These are phyloP conservation scores for Apiospora kogelbergensis DNA, from an alignment of 2,329 filamentous ascomycete genomes.

Conservation along the genomic window DNA sequence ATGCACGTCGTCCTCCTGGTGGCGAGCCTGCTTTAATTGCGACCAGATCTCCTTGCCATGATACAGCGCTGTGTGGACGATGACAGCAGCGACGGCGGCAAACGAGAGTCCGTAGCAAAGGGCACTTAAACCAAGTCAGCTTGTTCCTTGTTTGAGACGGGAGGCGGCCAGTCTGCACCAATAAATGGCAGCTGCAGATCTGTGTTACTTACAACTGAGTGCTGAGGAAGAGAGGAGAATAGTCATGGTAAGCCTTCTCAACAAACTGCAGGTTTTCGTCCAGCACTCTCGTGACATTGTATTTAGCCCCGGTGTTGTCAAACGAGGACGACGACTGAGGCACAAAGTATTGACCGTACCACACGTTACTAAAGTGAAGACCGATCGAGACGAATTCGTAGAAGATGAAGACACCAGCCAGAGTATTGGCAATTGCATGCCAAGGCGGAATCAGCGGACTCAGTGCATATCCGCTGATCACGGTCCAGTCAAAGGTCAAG, in stretches of 20 bases:
- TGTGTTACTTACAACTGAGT: constrained; percentile 9
- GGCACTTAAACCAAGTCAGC: constrained; percentile 8
- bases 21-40: constrained; percentile 43
- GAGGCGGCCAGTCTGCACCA: no score
- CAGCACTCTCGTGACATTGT: constrained; percentile 54
- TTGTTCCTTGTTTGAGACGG: neutral
- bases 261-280: constrained; percentile 50
- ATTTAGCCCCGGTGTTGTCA: constrained; percentile 54
- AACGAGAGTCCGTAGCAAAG: constrained; percentile 53
- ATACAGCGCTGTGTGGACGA: constrained; percentile 38
- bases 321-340: constrained; percentile 39
- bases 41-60: constrained; percentile 44
- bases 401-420: constrained; percentile 32
- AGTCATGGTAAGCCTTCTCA: constrained; percentile 49
- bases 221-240: constrained; percentile 53
- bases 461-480: constrained; percentile 22
- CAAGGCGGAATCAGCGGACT: constrained; percentile 9
- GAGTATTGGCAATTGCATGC: constrained; percentile 34
- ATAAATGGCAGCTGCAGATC: neutral
- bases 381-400: constrained; percentile 32
- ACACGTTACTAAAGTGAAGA: constrained; percentile 25
- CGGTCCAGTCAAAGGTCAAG: constrained; percentile 46
- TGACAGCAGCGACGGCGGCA: constrained; percentile 47
- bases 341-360: constrained; percentile 18
- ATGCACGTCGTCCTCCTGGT: constrained; percentile 51